Evolutionary conservation across 768 basidiomycete genomes (phyloP), one percentile per base, ranked within the genome.

Genomic region (Lactarius deliciosus): DNA sequence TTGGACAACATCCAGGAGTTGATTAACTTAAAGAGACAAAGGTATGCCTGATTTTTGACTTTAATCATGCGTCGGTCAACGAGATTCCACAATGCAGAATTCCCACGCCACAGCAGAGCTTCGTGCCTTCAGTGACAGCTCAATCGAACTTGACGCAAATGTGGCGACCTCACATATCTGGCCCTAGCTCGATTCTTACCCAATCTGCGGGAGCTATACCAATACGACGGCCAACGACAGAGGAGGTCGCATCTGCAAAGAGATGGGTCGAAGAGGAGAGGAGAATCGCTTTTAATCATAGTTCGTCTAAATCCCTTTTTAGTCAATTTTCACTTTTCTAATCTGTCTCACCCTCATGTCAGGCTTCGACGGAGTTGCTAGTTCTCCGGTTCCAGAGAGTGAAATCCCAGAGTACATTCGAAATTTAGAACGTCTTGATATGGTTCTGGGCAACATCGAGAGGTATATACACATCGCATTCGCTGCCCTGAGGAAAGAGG

Each of bases 351-450:
- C 30, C n/a, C 11, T 50, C 13, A 5, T 16, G 2, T 25, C 53
- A 60, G 62, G 53, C 32, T 36, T 68, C 28, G 57, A 68, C 0
- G 54, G 58, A 1, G 43, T 68, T 22, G 58, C 57, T 2, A 7
- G 32, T 25, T 18, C 57, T n/a, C 5, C 65, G 13, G 41, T 64
- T 30, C 54, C 41, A n/a, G 57, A 60, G 1, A 64, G 54, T 10
- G 66, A 68, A 8, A 60, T 64, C 38, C 22, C n/a, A 55, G 66
- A 68, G 41, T 68, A 68, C 36, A 40, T n/a, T 15, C 66, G 66
- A 30, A 68, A 59, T 22, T 18, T 68, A 55, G 66, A 68, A 36
- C 66, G 66, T 38, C 66, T 68, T 40, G 53, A 68, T 56, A 38
- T 45, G 15, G 66, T 64, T 13, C 58, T 68, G 5, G 10, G 1